These are phyloP conservation scores for Torulaspora pretoriensis DNA, from an alignment of 1,139 yeast genomes.

Conservation along the genomic window DNA sequence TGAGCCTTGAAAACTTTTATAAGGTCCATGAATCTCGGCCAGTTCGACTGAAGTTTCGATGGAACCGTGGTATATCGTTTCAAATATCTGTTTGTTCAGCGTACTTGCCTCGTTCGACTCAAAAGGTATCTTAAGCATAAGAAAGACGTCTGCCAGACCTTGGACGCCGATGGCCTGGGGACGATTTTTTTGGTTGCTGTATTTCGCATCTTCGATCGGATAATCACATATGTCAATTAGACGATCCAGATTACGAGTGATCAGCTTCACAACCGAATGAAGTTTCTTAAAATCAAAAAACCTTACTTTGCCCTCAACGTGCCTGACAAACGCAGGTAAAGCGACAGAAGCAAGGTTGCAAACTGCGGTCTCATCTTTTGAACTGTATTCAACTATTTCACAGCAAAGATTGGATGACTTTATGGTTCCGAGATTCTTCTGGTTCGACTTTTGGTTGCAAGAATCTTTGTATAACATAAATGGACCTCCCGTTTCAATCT, in stretches of 20 bases:
- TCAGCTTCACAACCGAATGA: conserved; percentile 68
- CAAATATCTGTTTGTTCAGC: conserved; percentile 75
- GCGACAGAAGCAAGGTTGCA: conserved; percentile 88
- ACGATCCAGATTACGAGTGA: conserved; percentile 67
- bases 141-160: conserved; percentile 81
- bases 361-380: conserved; percentile 84
- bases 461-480: conserved; percentile 89
- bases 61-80: conserved; percentile 86
- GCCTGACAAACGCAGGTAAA: conserved; percentile 60
- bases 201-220: conserved; percentile 67
- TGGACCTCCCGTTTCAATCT: conserved; percentile 91
- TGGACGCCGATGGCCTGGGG: conserved; percentile 90
- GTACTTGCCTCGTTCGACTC: conserved; percentile 70
- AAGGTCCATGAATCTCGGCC: conserved; percentile 59
- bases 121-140: conserved; percentile 70
- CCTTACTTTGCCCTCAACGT: conserved; percentile 41
- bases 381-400: conserved; percentile 83
- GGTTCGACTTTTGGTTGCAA: conserved; percentile 77
- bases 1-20: conserved; percentile 65
- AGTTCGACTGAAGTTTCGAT: conserved; percentile 75
- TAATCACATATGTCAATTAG: conserved; percentile 75
- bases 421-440: conserved; percentile 79
- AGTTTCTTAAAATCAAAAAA: conserved; percentile 64
- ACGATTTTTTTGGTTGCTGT: conserved; percentile 68
- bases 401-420: conserved; percentile 87